Evolutionary conservation across 352 stramenopile species (phyloP), one percentile per base, ranked within the genome.

Genomic region (Phytophthora pluvialis): DNA sequence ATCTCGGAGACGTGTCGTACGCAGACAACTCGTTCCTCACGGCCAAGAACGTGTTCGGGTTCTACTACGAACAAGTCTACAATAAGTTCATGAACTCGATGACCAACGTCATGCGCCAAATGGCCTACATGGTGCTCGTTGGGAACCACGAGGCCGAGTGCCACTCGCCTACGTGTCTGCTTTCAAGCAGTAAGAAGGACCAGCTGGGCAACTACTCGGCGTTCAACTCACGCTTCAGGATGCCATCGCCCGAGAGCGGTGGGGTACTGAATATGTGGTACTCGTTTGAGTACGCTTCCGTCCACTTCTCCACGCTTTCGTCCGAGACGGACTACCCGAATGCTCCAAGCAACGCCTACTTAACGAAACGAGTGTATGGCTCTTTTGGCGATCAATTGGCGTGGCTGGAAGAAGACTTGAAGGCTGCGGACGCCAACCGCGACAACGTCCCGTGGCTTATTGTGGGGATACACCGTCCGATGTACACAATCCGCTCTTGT

Each of bases 61-160:
- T 78, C 32, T 76, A 58, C 48, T 81, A 81, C 52, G 73, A 81
- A 42, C 28, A 78, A 48, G 8, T 71, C 5, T 94, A 79, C 61
- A 90, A 94, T 58, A 60, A 72, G 26, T 94, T 78, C 69, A 89
- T 93, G 80, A 76, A 82, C 29, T 67, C 67, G n/a, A 65, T 90
- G 48, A 64, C 78, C 2, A 65, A 68, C 16, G 36, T 78, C 12
- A 78, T 81, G 70, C 31, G 54, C 3, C 56, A 56, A 12, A 60
- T 88, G 43, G 69, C 86, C 0, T 94, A 90, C 65, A 93, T 93
- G 81, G 75, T 86, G 21, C 55, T 79, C 0, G 72, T 81, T 2
- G 86, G 86, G 3, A 95, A 95, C 64, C 88, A 96, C 70, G 80
- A 86, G 40, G 75, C 75, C 3, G 77, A 86, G 42, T 89, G 77